Evolutionary conservation across 441 rosid species (phyloP).

Genomic region (Hura crepitans): DNA sequence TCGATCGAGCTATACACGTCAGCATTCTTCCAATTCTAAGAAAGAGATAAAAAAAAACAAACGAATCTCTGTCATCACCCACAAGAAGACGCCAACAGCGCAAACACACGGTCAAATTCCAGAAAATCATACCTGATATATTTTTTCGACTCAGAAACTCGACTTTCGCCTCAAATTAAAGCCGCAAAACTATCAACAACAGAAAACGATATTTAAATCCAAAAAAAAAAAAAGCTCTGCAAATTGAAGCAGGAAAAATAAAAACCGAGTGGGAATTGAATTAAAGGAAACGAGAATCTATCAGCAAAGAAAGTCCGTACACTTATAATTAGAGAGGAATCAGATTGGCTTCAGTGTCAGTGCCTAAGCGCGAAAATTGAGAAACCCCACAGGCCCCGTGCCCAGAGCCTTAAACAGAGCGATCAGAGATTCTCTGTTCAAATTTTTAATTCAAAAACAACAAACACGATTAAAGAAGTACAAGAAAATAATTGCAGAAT

Average conservation of each 20-base stretch:
- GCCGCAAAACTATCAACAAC: background rate
- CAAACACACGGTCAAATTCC: slow-evolving; percentile 15
- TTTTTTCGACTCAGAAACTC: background rate
- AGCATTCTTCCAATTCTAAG: slow-evolving; percentile 46
- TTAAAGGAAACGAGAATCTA: background rate
- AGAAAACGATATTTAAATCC: background rate
- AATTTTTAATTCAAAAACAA: background rate
- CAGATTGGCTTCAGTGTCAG: background rate
- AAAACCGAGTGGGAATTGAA: background rate
- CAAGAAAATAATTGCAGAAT: background rate
- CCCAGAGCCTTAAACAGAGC: slow-evolving; percentile 13
- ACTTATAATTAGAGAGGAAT: background rate
- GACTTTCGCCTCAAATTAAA: slow-evolving; percentile 6
- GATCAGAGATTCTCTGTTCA: slow-evolving; percentile 35
- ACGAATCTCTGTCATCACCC: background rate
- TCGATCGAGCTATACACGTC: slow-evolving; percentile 90
- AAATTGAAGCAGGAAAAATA: background rate
- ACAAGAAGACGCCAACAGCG: slow-evolving; percentile 2
- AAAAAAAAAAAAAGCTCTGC: background rate
- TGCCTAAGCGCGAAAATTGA: slow-evolving; percentile 20
- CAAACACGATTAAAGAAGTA: background rate
- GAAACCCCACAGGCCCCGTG: slow-evolving; percentile 11
- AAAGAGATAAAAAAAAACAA: slow-evolving; percentile 12
- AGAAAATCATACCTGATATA: background rate
- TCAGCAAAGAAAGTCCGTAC: slow-evolving; percentile 6